Evolutionary conservation across 176 grass and related monocot genomes (phyloP).

Genomic region (Cocos nucifera): DNA sequence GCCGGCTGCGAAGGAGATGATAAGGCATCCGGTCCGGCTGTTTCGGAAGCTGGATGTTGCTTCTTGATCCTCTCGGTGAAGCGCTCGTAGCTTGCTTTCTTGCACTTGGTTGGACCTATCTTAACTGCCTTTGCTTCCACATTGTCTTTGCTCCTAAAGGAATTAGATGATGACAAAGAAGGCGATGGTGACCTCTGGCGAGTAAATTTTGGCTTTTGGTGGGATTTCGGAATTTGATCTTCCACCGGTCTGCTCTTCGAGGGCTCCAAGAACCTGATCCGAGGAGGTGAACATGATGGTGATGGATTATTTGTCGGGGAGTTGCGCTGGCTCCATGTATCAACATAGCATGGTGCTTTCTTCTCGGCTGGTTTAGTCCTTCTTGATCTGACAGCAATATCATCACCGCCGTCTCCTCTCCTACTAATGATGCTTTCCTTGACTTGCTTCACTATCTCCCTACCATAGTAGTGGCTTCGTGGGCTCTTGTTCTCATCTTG

Average conservation of each 20-base stretch:
- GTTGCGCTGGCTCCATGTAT: slow-evolving; percentile 4
- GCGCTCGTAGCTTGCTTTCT: slow-evolving; percentile 47
- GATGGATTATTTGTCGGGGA: background rate
- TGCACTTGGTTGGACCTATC: slow-evolving; percentile 32
- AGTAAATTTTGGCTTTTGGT: background rate
- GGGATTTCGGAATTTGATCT: too few species aligned
- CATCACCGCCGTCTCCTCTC: slow-evolving; percentile 20
- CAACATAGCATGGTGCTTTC: background rate
- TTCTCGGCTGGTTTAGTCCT: slow-evolving; percentile 18
- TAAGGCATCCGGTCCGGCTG: too few species aligned
- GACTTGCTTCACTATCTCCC: slow-evolving; percentile 60
- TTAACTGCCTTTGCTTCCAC: slow-evolving; percentile 21
- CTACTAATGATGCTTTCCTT: slow-evolving; percentile 52
- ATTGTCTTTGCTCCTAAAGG: background rate
- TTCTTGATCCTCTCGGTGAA: slow-evolving; percentile 75
- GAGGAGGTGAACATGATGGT: too few species aligned
- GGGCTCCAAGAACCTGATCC: too few species aligned
- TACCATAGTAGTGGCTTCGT: slow-evolving; percentile 31
- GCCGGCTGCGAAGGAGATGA: background rate
- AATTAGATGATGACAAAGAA: background rate
- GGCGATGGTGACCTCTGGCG: background rate
- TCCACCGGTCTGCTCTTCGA: too few species aligned
- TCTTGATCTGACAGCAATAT: slow-evolving; percentile 4
- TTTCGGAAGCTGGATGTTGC: background rate
- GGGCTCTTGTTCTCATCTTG: slow-evolving; percentile 41